Evolutionary conservation across 768 basidiomycete genomes (phyloP), one percentile per base, ranked within the genome.

Genomic region (Termitomyces sp.): DNA sequence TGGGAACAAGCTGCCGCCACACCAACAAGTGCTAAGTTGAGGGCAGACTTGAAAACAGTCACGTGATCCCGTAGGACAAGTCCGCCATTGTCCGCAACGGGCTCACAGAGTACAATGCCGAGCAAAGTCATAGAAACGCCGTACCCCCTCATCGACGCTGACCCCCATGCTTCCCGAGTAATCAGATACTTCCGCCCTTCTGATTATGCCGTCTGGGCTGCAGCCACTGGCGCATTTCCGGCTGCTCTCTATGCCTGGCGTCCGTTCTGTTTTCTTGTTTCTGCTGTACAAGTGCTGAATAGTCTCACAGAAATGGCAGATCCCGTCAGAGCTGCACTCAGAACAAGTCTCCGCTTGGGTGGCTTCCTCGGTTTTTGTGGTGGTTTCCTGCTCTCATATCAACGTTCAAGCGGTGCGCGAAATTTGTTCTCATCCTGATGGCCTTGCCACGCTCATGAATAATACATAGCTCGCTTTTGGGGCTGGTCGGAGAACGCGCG

Each of bases 331-430:
- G 33, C 69, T 18, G 69, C 67, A 20, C 57, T 80, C 65, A 75
- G 66, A 61, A 74, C 79, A 0, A 54, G 70, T 30, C 58, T 78
- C 45, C 73, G 74, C 56, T 70, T 89, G 12, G 87, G 87, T 38
- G 89, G 88, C 9, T 72, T 89, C 63, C 73, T 98, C 49, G 96
- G 96, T 10, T 91, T 95, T 73, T 69, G 85, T 54, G 94, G 90
- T 12, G 96, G 96, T 20, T 98, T 98, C 82, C 70, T 98, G 67
- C 69, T 96, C 54, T 92, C 95, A 9, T 98, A 98, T 74, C 92
- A 95, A 73, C 80, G 88, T 55, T 93, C 92, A 35, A 89, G 87
- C 66, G 77, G 94, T 96, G 68, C 72, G 92, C 78, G 44, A 54
- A 69, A 64, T 56, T 60, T 64, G 38, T 53, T 48, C 28, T 45